phyloP scores from a whole-genome alignment of 495 filamentous ascomycete genomes.

The Podospora pseudopauciseta region DNA sequence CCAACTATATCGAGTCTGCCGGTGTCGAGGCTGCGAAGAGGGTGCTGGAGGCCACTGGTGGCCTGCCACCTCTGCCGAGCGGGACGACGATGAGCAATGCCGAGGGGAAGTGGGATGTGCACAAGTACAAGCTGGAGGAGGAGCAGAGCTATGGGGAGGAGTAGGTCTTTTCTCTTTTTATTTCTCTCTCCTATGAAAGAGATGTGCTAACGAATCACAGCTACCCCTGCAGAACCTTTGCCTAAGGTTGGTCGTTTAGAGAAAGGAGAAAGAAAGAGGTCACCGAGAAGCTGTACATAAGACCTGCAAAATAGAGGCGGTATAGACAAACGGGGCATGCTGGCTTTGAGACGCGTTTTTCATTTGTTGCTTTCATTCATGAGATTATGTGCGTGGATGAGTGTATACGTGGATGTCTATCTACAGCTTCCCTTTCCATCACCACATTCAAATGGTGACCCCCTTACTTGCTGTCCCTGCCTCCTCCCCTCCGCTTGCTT shows the following conservation, averaged over 20 bases:
- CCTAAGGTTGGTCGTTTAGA: slow-evolving; percentile 8
- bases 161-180: slow-evolving; percentile 44
- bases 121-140: slow-evolving; percentile 53
- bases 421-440: background rate
- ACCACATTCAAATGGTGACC: background rate
- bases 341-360: background rate
- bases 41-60: slow-evolving; percentile 60
- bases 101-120: slow-evolving; percentile 45
- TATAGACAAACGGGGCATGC: background rate
- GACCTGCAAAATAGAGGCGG: background rate
- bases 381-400: background rate
- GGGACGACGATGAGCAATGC: slow-evolving; percentile 46
- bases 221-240: slow-evolving; percentile 39
- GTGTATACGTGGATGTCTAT: background rate
- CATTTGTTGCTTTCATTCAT: background rate
- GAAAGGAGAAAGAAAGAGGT: slow-evolving; percentile 17
- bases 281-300: slow-evolving; percentile 19
- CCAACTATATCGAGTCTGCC: slow-evolving; percentile 66
- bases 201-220: slow-evolving; percentile 28
- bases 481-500: slow-evolving; percentile 12
- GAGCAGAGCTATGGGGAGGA: slow-evolving; percentile 54
- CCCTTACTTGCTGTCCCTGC: background rate
- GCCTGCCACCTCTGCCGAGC: slow-evolving; percentile 79
- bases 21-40: slow-evolving; percentile 57
- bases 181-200: background rate